Conservation (phyloP, 805 yeast species). For the Candida mattraensis region DNA sequence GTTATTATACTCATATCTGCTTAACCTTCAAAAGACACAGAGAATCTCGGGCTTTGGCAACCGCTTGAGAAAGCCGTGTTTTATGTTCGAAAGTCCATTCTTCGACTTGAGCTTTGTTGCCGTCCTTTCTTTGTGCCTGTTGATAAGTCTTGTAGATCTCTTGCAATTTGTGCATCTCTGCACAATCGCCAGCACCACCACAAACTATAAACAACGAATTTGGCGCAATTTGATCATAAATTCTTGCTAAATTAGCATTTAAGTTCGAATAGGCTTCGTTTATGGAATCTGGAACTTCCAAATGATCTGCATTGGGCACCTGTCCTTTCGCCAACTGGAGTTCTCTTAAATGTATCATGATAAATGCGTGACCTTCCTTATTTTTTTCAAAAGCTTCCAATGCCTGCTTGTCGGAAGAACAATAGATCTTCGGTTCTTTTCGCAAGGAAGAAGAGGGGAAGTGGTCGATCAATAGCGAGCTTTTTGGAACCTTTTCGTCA, state of each 20-base stretch:
- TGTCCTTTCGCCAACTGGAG: slow-evolving; percentile 46
- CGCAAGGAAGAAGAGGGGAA: slow-evolving; percentile 8
- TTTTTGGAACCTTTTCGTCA: slow-evolving; percentile 29
- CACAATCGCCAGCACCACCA: slow-evolving; percentile 63
- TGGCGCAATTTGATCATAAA: slow-evolving; percentile 55
- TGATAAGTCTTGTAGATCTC: slow-evolving; percentile 42
- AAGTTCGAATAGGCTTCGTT: slow-evolving; percentile 34
- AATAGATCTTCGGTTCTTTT: slow-evolving; percentile 35
- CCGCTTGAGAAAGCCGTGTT: slow-evolving; percentile 45
- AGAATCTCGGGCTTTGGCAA: slow-evolving; percentile 58
- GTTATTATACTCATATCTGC: slow-evolving; percentile 2
- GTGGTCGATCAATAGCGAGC: slow-evolving; percentile 29
- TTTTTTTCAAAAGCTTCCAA: slow-evolving; percentile 41
- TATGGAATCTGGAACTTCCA: slow-evolving; percentile 1
- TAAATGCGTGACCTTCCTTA: slow-evolving; percentile 44
- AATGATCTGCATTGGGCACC: slow-evolving; percentile 5
- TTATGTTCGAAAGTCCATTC: slow-evolving; percentile 55
- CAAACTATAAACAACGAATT: slow-evolving; percentile 60
- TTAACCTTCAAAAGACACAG: slow-evolving; percentile 50
- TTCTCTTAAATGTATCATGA: slow-evolving; percentile 58
- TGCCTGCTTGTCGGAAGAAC: slow-evolving; percentile 60
- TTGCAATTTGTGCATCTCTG: slow-evolving; percentile 47
- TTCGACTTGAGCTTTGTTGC: slow-evolving; percentile 33
- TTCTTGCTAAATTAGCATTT: slow-evolving; percentile 42
- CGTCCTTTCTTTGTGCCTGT: slow-evolving; percentile 39